Base-by-base conservation (phyloP, 2,329 filamentous ascomycete genomes). In the Acrocalymma vagum region DNA sequence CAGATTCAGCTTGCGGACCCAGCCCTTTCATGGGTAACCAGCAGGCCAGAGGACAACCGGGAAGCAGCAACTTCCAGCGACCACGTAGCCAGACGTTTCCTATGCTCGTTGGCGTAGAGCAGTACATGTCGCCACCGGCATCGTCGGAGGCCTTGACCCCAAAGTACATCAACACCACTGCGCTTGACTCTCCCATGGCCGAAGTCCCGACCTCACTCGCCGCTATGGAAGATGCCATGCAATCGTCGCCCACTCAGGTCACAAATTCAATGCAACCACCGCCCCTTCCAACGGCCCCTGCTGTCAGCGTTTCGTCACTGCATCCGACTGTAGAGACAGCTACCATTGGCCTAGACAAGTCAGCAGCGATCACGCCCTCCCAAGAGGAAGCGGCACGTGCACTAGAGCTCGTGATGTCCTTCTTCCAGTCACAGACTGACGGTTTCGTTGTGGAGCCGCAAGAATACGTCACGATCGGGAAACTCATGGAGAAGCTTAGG, bases 81-180 rank as follows among this genome's bases (percentile, higher is more conserved):
- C 89, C 88, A n/a, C 81, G 90, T 60, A 94, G 89, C 66, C 90
- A 95, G 68, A 95, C 90, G 0, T 91, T 95, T 50, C 90, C 91
- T 1, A 84, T 86, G 29, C 74, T 90, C 8, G 45, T 63, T 27
- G 84, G 83, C 30, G 76, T 87, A 29, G 85, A 85, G 52, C 76
- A 81, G 20, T 79, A 80, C 56, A 75, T 81, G 48, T 75, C 77
- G 23, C 74, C 76, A 17, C 60, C 74, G 22, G 70, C 76, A 30
- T 72, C 74, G 2, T 74, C 76, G n/a, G 81, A 84, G 29, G 72
- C 77, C 11, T 60, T 78, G 15, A 79, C 77, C n/a, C 76, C 80
- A 14, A 83, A 83, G 61, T 77, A 77, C 48, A 59, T 72, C 5
- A 65, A 70, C 21, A 71, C 72, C 20, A 69, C 75, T 15, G 70